Conservation (phyloP, 768 basidiomycete genomes). For the Clitopilus hobsonii region DNA sequence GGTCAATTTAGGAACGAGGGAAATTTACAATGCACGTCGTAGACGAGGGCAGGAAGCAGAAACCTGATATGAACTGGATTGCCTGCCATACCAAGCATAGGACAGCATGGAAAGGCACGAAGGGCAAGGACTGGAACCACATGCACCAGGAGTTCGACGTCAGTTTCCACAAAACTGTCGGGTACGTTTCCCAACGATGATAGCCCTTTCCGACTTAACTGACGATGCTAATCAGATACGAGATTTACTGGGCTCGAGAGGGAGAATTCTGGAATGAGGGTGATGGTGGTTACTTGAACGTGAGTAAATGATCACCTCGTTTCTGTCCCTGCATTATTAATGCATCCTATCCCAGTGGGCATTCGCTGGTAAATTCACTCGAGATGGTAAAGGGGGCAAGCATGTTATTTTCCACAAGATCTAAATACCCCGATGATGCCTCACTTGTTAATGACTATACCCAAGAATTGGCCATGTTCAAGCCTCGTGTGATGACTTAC, state of each 20-base stretch:
- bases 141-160: constrained; percentile 18
- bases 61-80: constrained; percentile 12
- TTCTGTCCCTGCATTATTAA: neutral
- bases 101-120: constrained; percentile 13
- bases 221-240: neutral
- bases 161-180: constrained; percentile 12
- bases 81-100: constrained; percentile 17
- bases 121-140: constrained; percentile 20
- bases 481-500: too few relatives aligned
- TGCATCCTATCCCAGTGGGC: neutral
- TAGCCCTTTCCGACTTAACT: neutral
- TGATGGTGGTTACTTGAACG: constrained; percentile 7
- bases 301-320: neutral
- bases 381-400: neutral
- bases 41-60: neutral
- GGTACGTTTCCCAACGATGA: constrained; percentile 3
- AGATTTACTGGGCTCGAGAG: constrained; percentile 2
- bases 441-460: too few relatives aligned
- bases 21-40: constrained; percentile 3
- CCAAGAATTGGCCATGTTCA: neutral
- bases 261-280: constrained; percentile 3
- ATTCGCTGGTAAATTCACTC: neutral
- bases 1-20: neutral
- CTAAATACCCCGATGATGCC: neutral
- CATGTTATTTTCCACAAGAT: neutral